Evolutionary conservation across 164 flowering plant genomes (phyloP).

Genomic region (Nymphaea colorata): DNA sequence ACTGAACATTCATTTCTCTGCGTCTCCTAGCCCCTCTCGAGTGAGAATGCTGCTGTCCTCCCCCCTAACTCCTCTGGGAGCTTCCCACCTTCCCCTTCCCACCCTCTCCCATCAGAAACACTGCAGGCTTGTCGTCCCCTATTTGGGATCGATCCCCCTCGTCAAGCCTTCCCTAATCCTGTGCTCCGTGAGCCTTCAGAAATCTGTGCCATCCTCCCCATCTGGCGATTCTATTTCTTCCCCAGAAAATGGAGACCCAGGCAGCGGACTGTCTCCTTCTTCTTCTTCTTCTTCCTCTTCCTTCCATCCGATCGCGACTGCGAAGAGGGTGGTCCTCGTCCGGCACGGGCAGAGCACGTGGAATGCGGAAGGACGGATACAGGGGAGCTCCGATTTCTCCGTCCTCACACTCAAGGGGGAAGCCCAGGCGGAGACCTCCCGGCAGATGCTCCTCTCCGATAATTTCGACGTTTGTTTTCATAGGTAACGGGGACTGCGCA

Average conservation of each 20-base stretch:
- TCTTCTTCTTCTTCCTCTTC: conserved; percentile 17
- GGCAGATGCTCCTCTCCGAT: conserved; percentile 78
- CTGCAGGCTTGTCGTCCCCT: neutral
- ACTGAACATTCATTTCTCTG: no score
- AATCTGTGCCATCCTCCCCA: neutral
- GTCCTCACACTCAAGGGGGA: conserved; percentile 82
- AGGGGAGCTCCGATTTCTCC: conserved; percentile 88
- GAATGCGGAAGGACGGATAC: conserved; percentile 92
- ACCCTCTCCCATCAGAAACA: neutral
- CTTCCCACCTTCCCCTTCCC: neutral
- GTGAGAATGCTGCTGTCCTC: neutral
- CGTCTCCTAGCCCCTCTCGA: neutral
- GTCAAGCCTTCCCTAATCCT: neutral
- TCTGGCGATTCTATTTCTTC: neutral
- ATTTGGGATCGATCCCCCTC: neutral
- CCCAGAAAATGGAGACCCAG: neutral
- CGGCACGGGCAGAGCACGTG: conserved; percentile 99
- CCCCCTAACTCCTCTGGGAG: neutral
- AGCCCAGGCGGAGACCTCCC: conserved; percentile 81
- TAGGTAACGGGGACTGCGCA: conserved; percentile 22
- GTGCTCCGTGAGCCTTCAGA: neutral
- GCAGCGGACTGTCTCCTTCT: conserved; percentile 8
- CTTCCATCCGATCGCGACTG: conserved; percentile 40
- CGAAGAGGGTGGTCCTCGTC: conserved; percentile 80
- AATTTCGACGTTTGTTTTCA: conserved; percentile 72